Percentiles rank a stretch among this genome's conserved stretches.
These are phyloP conservation scores for Cladosporium sp. DNA, from an alignment of 2,329 filamentous ascomycete genomes.

Conservation along the genomic window DNA sequence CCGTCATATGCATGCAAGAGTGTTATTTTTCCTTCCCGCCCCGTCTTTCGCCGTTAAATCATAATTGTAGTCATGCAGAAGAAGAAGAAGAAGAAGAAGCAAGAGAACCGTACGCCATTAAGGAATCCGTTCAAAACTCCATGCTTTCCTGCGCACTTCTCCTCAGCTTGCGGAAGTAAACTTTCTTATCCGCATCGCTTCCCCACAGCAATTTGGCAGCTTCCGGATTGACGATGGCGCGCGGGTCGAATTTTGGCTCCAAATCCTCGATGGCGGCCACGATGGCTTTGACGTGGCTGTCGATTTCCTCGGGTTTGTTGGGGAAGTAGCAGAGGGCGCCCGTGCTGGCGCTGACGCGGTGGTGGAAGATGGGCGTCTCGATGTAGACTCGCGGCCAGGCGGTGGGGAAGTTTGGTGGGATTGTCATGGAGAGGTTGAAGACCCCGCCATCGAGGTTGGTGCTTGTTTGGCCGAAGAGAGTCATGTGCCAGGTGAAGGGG, in stretches of 20 bases:
- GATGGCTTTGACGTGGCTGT: conserved; percentile 77
- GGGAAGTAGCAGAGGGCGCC: conserved; percentile 81
- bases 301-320: conserved; percentile 67
- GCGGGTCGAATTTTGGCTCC: conserved; percentile 79
- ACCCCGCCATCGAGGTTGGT: conserved; percentile 89
- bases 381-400: conserved; percentile 82
- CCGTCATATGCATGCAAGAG: too few species aligned
- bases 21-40: too few species aligned
- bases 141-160: conserved; percentile 62
- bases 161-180: conserved; percentile 76
- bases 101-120: too few species aligned
- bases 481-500: conserved; percentile 83
- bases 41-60: too few species aligned
- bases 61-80: too few species aligned
- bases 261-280: conserved; percentile 82
- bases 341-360: conserved; percentile 68
- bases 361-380: conserved; percentile 79
- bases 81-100: too few species aligned
- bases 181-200: conserved; percentile 68
- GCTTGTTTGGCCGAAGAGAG: conserved; percentile 87
- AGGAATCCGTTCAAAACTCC: conserved; percentile 28
- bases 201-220: conserved; percentile 87
- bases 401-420: conserved; percentile 81
- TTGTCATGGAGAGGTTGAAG: conserved; percentile 71
- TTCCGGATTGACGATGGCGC: conserved; percentile 80